Evolutionary conservation across 371 early-diverging fungal species (phyloP).

Genomic region (Scutellospora calospora): DNA sequence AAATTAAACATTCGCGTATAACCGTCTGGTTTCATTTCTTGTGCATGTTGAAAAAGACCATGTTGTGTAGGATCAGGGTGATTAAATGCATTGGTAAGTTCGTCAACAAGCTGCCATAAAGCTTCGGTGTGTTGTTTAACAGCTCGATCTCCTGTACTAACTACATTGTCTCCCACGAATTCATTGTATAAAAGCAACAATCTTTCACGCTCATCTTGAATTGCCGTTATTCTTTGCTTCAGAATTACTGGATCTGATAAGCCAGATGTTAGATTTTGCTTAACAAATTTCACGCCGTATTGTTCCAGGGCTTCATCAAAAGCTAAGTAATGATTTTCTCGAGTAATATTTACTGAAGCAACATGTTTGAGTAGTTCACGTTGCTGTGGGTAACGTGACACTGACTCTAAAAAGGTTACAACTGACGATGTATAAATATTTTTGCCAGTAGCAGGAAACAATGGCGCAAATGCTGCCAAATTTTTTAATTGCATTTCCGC

Average conservation of each 20-base stretch:
- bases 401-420: not conserved
- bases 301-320: slow-evolving; percentile 11
- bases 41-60: not conserved
- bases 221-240: not conserved
- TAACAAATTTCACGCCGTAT: slow-evolving; percentile 19
- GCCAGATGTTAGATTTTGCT: slow-evolving; percentile 12
- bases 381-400: not conserved
- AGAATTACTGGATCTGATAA: not conserved
- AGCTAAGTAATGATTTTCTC: not conserved
- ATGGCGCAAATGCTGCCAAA: not conserved
- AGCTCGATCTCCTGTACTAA: not conserved
- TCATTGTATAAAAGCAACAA: not conserved
- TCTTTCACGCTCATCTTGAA: slow-evolving; percentile 28
- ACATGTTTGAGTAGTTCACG: not conserved
- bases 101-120: not conserved
- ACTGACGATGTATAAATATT: not conserved
- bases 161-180: not conserved
- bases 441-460: slow-evolving; percentile 1
- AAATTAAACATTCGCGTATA: too few relatives aligned
- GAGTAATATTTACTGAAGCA: slow-evolving; percentile 17
- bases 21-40: too few relatives aligned
- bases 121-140: not conserved
- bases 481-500: slow-evolving; percentile 9
- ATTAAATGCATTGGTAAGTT: not conserved
- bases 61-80: not conserved